Conservation (phyloP, 441 rosid genomes). For the Eruca vesicaria region DNA sequence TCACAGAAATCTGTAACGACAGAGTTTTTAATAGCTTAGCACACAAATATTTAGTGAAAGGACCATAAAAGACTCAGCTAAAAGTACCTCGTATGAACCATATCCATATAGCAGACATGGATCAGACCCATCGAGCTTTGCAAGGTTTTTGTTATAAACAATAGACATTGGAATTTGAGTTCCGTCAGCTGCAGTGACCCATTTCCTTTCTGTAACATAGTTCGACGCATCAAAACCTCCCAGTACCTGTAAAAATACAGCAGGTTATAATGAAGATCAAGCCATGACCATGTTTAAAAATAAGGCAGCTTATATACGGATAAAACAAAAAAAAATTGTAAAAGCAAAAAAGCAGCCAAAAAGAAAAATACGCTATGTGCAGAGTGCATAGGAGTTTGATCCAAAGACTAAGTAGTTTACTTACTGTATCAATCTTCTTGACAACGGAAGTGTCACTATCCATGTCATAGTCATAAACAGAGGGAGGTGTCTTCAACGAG, state of each 20-base stretch:
- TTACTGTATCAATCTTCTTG: constrained; percentile 82
- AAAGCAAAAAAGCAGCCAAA: background rate
- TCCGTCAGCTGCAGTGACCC: constrained; percentile 88
- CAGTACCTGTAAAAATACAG: constrained; percentile 57
- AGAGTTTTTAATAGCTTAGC: constrained; percentile 13
- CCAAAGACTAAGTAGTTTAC: constrained; percentile 26
- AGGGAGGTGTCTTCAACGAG: constrained; percentile 79
- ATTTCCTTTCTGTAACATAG: constrained; percentile 81
- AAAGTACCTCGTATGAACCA: constrained; percentile 92
- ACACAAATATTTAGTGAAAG: background rate
- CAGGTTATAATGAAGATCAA: background rate
- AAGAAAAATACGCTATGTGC: background rate
- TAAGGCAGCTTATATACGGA: background rate
- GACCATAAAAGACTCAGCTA: constrained; percentile 11
- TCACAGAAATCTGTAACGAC: constrained; percentile 49
- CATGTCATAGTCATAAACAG: constrained; percentile 83
- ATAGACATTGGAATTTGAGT: constrained; percentile 78
- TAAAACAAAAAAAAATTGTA: background rate
- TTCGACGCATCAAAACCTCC: constrained; percentile 88
- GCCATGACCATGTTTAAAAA: background rate
- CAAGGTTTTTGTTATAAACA: constrained; percentile 67
- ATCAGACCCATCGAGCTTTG: constrained; percentile 85
- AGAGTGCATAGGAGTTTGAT: no score
- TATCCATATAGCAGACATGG: constrained; percentile 84
- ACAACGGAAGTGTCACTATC: constrained; percentile 62